Evolutionary conservation across 2,329 filamentous ascomycete genomes (phyloP).

Genomic region (Leptographium galeiforme): DNA sequence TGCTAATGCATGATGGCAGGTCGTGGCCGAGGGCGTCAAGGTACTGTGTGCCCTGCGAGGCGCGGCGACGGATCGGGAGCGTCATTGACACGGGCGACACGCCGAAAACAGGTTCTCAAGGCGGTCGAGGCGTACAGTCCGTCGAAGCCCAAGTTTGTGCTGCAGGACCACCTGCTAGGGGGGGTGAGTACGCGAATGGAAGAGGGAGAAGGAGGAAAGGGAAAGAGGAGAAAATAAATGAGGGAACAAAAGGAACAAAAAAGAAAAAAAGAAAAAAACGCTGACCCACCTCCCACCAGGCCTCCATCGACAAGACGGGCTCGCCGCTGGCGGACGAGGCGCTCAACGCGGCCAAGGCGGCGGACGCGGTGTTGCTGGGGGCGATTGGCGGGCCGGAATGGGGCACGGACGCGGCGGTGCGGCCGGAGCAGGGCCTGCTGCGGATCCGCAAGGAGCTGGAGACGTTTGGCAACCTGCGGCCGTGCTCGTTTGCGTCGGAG

Average conservation of each 20-base stretch:
- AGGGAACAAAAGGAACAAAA: no score
- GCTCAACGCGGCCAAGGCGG: conserved; percentile 67
- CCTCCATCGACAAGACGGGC: conserved; percentile 75
- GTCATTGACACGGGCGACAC: neutral
- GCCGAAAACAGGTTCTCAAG: conserved; percentile 53
- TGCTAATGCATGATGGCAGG: conserved; percentile 30
- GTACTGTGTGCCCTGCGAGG: conserved; percentile 26
- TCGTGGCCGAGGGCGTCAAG: conserved; percentile 76
- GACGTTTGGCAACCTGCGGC: conserved; percentile 89
- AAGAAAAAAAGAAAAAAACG: no score
- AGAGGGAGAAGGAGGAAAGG: no score
- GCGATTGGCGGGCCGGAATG: conserved; percentile 95
- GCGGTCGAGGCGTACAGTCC: conserved; percentile 60
- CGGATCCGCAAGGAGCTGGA: conserved; percentile 83
- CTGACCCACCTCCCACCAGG: conserved; percentile 31
- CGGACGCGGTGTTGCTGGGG: conserved; percentile 82
- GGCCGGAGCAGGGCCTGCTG: conserved; percentile 86
- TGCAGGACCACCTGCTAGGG: conserved; percentile 80
- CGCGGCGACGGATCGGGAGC: neutral
- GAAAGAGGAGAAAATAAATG: no score
- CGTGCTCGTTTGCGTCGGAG: conserved; percentile 89
- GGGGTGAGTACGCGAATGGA: conserved; percentile 57
- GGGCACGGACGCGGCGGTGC: conserved; percentile 68
- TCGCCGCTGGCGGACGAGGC: conserved; percentile 70
- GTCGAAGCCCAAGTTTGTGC: conserved; percentile 65